Base-by-base conservation (phyloP, 2,329 filamentous ascomycete species). In the Fonsecaea multimorphosa region DNA sequence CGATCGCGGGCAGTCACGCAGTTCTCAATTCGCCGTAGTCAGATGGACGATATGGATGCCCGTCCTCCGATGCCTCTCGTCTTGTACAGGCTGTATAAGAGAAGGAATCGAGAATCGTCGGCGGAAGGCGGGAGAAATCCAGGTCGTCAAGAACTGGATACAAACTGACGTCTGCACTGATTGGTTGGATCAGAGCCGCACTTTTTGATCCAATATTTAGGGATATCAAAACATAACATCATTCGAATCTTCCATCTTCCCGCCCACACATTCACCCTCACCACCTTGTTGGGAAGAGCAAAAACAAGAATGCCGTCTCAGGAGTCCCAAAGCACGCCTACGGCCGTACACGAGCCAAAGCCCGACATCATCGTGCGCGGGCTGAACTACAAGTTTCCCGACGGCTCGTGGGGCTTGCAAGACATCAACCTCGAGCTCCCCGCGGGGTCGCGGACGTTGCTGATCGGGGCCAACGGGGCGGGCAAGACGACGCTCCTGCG, bases 401-500 rank as follows among this genome's bases (percentile, higher is more conserved):
- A 96, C 82, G 89, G 91, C 75, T 89, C 89, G 52, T 86, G 85
- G n/a, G 95, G 94, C 63, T 83, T 99, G 34, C 81, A 84, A 58
- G 80, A 93, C 77, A 86, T 99, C 73, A 83, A 81, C 29, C 85
- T 99, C 61, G 83, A 88, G 67, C 87, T 98, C 27, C 94, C 95
- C 2, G 83, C 92, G 0, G 88, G 90, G 64, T 95, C 91, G 66
- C 90, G 95, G 68, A 97, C 94, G 1, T 86, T 98, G 14, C 85
- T 98, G 46, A 96, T 98, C 75, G 95, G 95, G 22, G 87, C 95
- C 77, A 99, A 99, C 78, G 95, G 95, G 69, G 94, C 95, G 22
- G 95, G 95, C 71, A 99, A 99, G 82, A 98, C 95, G 8, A 99
- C 95, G 0, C 89, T 99, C 64, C 89, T 99, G 54, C 93, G 93